Conservation (phyloP, 2,329 filamentous ascomycete species). For the Diaporthe batatas region DNA sequence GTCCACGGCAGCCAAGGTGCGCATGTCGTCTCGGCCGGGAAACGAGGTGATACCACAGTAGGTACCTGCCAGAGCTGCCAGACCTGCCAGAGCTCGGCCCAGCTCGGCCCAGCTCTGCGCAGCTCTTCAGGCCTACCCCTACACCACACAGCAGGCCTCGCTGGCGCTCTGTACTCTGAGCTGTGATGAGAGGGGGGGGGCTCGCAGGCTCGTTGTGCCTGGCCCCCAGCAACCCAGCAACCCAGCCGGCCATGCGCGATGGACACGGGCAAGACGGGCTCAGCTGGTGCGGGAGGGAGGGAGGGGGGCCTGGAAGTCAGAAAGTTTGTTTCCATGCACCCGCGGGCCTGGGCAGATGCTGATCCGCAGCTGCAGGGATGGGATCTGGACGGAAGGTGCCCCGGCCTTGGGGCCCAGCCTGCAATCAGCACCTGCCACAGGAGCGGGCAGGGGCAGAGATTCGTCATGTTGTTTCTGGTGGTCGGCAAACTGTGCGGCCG, state of each 20-base stretch:
- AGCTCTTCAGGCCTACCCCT: background rate
- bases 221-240: background rate
- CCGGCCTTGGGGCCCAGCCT: conserved; percentile 10
- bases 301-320: conserved; percentile 19
- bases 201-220: no score
- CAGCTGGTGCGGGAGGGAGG: background rate
- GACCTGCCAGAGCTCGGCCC: no score
- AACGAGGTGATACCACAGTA: background rate
- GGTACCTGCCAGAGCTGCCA: background rate
- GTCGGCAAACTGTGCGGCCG: no score
- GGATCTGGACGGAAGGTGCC: conserved; percentile 19
- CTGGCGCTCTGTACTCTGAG: background rate
- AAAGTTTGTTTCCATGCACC: conserved; percentile 32
- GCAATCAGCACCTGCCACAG: conserved; percentile 1
- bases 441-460: conserved; percentile 3
- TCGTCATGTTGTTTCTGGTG: conserved; percentile 22
- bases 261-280: background rate
- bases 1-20: no score
- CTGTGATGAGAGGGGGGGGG: no score
- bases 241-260: conserved; percentile 15
- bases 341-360: conserved; percentile 33
- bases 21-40: background rate
- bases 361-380: conserved; percentile 35
- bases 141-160: no score
- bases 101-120: no score